A percentile compares a stretch with the other conserved stretches of the same genome.
These are phyloP conservation scores for Metarhizium album DNA, from an alignment of 2,329 filamentous ascomycete species.

Conservation along the genomic window DNA sequence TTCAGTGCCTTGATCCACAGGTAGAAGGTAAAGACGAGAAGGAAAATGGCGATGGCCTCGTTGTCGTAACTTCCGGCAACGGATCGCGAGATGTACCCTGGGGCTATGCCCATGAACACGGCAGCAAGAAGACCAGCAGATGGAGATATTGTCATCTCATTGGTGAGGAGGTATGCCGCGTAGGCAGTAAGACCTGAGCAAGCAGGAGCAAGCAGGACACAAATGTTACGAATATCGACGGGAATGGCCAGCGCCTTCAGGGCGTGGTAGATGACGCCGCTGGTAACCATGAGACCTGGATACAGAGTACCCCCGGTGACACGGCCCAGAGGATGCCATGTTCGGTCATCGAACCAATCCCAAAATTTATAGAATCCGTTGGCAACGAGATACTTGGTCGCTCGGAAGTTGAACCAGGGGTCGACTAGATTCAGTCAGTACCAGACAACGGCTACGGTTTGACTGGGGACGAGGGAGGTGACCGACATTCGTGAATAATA, in stretches of 20 bases:
- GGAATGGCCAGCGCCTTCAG: constrained; percentile 82
- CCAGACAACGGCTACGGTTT: constrained; percentile 1
- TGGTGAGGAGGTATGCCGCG: constrained; percentile 88
- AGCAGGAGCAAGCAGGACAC: constrained; percentile 85
- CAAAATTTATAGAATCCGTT: constrained; percentile 98
- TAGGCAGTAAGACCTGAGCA: constrained; percentile 92
- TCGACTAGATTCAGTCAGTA: constrained; percentile 56
- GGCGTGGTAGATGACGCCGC: constrained; percentile 89
- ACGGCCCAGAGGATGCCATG: constrained; percentile 97
- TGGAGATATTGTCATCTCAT: constrained; percentile 91
- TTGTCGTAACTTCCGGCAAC: constrained; percentile 99
- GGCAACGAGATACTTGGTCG: constrained; percentile 92
- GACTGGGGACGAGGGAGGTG: background rate
- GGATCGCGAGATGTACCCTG: constrained; percentile 94
- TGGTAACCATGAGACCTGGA: constrained; percentile 97
- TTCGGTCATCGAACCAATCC: constrained; percentile 99
- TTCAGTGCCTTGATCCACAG: constrained; percentile 99
- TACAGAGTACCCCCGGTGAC: constrained; percentile 99
- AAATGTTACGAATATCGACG: constrained; percentile 97
- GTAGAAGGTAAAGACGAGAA: constrained; percentile 96
- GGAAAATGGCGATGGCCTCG: constrained; percentile 97
- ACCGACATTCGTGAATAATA: constrained; percentile 98
- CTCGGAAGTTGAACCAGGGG: constrained; percentile 99
- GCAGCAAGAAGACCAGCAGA: constrained; percentile 93
- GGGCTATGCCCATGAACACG: constrained; percentile 92